Base-by-base conservation (phyloP, 2,329 filamentous ascomycete genomes). In the Penicillium capsulatum region DNA sequence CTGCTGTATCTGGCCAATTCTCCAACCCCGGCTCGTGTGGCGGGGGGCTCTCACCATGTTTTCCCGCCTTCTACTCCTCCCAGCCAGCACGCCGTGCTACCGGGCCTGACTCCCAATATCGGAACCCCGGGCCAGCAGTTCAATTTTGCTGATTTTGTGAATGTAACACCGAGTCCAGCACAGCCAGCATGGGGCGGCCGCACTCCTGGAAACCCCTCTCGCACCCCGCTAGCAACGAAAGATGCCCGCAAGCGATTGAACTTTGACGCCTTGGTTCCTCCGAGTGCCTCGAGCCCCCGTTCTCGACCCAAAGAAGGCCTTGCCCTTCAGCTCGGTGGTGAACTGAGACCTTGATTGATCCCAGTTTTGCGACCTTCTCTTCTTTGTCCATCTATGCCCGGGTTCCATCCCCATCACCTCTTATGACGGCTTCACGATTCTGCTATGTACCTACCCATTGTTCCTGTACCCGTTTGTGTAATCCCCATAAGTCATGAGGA, bases 121-220 rank as follows among this genome's bases (percentile, higher is more conserved):
- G 81, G 79, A 48, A 97, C 91, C 1, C 91, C 91, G 0, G 83
- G 83, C 11, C 85, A 90, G 59, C 79, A 74, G 34, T 94, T 97
- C 66, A 94, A 97, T 69, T 94, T 97, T 68, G 81, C 89, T 36
- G 92, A 98, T 61, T 98, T 95, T 67, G 84, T 97, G 61, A 96
- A 97, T 67, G 91, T 97, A 63, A 95, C 92, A 5, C 92, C 92
- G 0, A 95, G 88, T 59, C 92, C 92, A 14, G 92, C 88, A 17
- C 92, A 96, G 69, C 87, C 81, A 53, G 77, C 82, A 7, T 96
- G 89, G 86, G 65, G 64, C 40, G 69, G 68, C 20, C 72, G 76
- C 20, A 82, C 79, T 22, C 79, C 79, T 13, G 70, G 68, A 11
- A 68, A 70, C 13, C 49, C 60, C 9, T 48, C 56, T 17, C 87